Evolutionary conservation across 2,329 filamentous ascomycete species (phyloP), one percentile per base, ranked within the genome.

Genomic region (Paraphaeosphaeria sporulosa): DNA sequence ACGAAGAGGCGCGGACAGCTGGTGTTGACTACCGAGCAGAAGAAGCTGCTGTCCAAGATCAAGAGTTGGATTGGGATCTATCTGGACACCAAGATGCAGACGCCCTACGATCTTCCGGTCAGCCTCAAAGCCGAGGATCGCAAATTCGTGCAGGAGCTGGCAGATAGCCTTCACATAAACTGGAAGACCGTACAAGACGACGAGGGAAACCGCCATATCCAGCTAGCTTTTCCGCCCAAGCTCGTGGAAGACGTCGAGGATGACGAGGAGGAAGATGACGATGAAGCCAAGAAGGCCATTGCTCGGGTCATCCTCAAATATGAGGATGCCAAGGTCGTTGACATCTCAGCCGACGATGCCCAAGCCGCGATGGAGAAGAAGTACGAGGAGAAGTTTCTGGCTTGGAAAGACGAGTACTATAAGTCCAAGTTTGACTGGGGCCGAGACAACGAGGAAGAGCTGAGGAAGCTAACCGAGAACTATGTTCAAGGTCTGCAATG

Each of bases 401-500:
- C 89, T 58, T 99, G 95, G 95, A 99, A 97, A 82, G 90, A 96
- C 77, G 89, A 91, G 62, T 97, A 99, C 79, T 99, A 99, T 79
- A 83, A 87, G 64, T 87, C 88, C 58, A 99, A 98, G 77, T 97
- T 97, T 68, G 90, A 90, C 55, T 99, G 94, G 93, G 88, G 89
- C 17, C 83, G 91, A 12, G 90, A 93, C 50, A 90, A 92, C 69
- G 90, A 94, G 66, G 88, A 88, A 43, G 93, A 96, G 77, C 84
- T 98, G 73, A 89, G 84, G 56, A 89, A 90, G 65, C 83, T 99
- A 62, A 90, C 92, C 27, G 93, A 98, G 79, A 99, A 98, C 79
- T 99, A 99, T 71, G 93, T 99, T 7, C 92, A 99, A 79, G 95
- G 95, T 62, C 82, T 99, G 62, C 95, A 99, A 77, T 99, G 95